Conservation (phyloP, 331 rosid species). For the Stylosanthes scabra region DNA sequence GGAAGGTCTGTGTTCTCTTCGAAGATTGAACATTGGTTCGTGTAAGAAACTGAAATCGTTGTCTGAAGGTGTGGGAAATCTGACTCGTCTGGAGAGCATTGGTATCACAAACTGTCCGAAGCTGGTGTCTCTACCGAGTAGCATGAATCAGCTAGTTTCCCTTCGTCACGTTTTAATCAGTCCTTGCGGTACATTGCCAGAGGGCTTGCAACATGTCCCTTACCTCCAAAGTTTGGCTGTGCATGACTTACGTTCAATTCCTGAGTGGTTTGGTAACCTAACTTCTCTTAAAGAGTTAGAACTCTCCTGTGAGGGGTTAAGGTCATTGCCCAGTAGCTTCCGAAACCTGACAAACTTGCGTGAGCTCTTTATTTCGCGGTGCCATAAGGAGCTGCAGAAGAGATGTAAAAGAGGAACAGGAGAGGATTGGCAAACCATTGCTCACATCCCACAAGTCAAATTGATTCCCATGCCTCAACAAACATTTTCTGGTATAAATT, state of each 20-base stretch:
- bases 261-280: conserved; percentile 8
- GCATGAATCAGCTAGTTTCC: background rate
- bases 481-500: too few species aligned
- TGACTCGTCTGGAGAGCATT: background rate
- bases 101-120: accelerated
- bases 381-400: too few species aligned
- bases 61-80: background rate
- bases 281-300: background rate
- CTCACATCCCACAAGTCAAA: too few species aligned
- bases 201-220: conserved; percentile 12
- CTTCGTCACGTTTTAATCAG: background rate
- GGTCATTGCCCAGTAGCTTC: conserved; percentile 12
- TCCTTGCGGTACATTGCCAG: background rate
- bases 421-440: too few species aligned
- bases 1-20: background rate
- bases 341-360: background rate
- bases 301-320: background rate
- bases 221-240: background rate
- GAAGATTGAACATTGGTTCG: accelerated
- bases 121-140: background rate
- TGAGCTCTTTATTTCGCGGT: too few species aligned
- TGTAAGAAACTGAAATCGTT: background rate
- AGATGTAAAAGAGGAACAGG: too few species aligned
- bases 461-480: too few species aligned
- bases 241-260: background rate